These are phyloP conservation scores for Phytophthora cactorum DNA, from an alignment of 352 stramenopile genomes.

Conservation along the genomic window DNA sequence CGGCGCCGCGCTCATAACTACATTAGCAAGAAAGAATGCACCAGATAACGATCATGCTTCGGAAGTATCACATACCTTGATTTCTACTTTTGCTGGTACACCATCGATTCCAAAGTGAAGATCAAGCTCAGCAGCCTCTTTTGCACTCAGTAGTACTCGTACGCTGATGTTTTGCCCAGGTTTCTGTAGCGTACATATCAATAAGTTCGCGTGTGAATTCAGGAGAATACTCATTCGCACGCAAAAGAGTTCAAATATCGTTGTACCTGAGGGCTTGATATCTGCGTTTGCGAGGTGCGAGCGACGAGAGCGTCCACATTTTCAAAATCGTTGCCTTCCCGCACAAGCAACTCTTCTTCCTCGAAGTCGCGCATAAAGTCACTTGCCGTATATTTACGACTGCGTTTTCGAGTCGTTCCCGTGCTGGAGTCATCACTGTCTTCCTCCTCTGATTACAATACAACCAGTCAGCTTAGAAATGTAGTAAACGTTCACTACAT, in stretches of 20 bases:
- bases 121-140: conserved; percentile 66
- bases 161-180: conserved; percentile 37
- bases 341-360: conserved; percentile 57
- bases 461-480: not conserved
- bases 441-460: conserved; percentile 36
- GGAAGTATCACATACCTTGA: conserved; percentile 50
- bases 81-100: conserved; percentile 55
- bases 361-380: conserved; percentile 86
- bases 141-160: conserved; percentile 62
- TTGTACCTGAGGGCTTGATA: conserved; percentile 25
- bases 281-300: conserved; percentile 27
- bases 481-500: not conserved
- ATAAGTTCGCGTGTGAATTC: not conserved
- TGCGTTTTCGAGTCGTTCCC: conserved; percentile 44
- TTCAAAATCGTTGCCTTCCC: conserved; percentile 32
- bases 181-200: conserved; percentile 12
- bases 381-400: conserved; percentile 74
- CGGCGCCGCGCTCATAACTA: not conserved
- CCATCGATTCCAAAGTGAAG: conserved; percentile 74
- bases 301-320: conserved; percentile 22
- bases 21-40: conserved; percentile 1
- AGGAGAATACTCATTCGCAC: not conserved
- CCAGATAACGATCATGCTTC: not conserved
- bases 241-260: conserved; percentile 7
- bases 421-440: conserved; percentile 51